phyloP scores from a whole-genome alignment of 2,329 filamentous ascomycete genomes.

The Apiospora pterosperma region DNA sequence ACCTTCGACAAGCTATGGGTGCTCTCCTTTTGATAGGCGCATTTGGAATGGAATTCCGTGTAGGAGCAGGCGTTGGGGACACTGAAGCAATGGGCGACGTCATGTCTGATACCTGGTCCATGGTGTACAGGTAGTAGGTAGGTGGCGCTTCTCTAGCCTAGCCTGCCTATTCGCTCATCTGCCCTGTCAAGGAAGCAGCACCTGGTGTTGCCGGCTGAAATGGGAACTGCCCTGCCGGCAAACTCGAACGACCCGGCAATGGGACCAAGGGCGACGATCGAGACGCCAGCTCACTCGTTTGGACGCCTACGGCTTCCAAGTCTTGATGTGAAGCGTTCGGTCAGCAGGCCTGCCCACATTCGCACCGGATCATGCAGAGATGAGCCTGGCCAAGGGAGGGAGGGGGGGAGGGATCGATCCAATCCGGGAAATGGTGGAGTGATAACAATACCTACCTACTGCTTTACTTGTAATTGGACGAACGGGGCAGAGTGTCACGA shows the following conservation, averaged over 20 bases:
- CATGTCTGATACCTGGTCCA: background rate
- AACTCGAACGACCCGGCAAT: background rate
- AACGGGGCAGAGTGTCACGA: background rate
- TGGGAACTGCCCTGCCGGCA: background rate
- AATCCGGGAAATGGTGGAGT: background rate
- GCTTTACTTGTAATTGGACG: background rate
- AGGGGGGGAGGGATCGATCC: no score
- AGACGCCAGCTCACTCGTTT: background rate
- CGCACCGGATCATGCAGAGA: background rate
- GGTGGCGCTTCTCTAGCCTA: background rate
- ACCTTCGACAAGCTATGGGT: slow-evolving; percentile 52
- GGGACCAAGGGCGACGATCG: background rate
- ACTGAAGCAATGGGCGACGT: background rate
- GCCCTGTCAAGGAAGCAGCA: background rate
- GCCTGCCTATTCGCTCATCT: background rate
- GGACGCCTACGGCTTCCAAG: background rate
- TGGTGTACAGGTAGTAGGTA: background rate
- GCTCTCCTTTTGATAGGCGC: slow-evolving; percentile 44
- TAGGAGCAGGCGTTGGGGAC: background rate
- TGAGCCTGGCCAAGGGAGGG: background rate
- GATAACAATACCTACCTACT: background rate
- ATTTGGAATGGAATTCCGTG: background rate
- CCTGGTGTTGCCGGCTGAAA: background rate
- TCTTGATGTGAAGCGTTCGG: background rate
- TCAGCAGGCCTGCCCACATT: background rate